phyloP scores from a whole-genome alignment of 495 filamentous ascomycete genomes.

The Xylaria scruposa region DNA sequence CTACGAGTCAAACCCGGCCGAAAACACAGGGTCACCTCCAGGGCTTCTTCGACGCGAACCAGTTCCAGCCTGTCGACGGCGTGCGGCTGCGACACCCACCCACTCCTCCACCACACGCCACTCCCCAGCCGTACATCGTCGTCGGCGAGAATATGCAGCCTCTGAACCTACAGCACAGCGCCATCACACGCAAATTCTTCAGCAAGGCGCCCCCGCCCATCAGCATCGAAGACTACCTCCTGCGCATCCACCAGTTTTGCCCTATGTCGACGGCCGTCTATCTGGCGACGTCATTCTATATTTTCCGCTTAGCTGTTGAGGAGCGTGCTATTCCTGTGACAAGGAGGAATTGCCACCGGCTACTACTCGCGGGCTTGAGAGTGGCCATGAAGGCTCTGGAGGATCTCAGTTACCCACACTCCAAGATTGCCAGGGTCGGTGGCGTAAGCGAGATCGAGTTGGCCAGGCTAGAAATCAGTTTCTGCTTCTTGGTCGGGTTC shows the following conservation, averaged over 20 bases:
- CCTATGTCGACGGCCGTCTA: constrained; percentile 97
- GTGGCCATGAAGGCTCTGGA: constrained; percentile 94
- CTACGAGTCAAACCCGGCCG: constrained; percentile 24
- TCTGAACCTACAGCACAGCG: constrained; percentile 71
- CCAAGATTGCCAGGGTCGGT: constrained; percentile 84
- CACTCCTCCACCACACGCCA: constrained; percentile 30
- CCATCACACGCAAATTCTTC: constrained; percentile 89
- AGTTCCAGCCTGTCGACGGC: constrained; percentile 49
- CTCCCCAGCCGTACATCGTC: constrained; percentile 57
- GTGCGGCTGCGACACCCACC: constrained; percentile 49
- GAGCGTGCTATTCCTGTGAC: constrained; percentile 79
- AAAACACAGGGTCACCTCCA: constrained; percentile 2
- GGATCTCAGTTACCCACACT: constrained; percentile 84
- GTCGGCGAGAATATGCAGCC: constrained; percentile 68
- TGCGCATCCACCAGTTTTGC: constrained; percentile 86
- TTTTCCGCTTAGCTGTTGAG: constrained; percentile 75
- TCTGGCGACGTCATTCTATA: constrained; percentile 90
- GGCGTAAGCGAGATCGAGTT: constrained; percentile 84
- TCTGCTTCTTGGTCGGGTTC: constrained; percentile 85
- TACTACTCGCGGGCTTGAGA: constrained; percentile 81
- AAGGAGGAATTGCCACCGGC: constrained; percentile 81
- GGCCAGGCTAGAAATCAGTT: constrained; percentile 84
- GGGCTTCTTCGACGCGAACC: constrained; percentile 5
- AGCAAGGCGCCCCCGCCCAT: constrained; percentile 85
- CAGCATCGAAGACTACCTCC: constrained; percentile 80